A percentile compares a stretch with the other conserved stretches of the same genome.
These are phyloP conservation scores for Herpetomonas tarakana DNA, from an alignment of 208 protist species.

Conservation along the genomic window DNA sequence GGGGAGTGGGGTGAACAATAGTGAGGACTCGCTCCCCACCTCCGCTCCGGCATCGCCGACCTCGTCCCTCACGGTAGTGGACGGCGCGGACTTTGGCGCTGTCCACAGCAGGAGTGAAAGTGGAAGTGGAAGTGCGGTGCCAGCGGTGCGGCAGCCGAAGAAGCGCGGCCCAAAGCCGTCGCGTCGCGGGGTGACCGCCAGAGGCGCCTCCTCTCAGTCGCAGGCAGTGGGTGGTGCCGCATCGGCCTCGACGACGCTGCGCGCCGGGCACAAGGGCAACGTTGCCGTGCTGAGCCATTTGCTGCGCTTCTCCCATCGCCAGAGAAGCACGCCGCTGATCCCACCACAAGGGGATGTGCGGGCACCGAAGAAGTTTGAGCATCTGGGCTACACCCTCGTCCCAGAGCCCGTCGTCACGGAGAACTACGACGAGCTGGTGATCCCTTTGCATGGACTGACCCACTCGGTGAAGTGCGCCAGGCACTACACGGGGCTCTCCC, in stretches of 20 bases:
- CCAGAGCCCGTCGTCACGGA: slow-evolving; percentile 74
- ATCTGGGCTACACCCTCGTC: slow-evolving; percentile 73
- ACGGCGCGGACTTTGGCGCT: too few species aligned
- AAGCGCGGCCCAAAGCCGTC: slow-evolving; percentile 5
- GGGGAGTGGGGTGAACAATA: too few species aligned
- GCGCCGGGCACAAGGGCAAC: slow-evolving; percentile 30
- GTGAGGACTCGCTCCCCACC: too few species aligned
- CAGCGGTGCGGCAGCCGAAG: too few species aligned
- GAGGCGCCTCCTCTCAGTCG: slow-evolving; percentile 2
- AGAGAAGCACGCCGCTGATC: slow-evolving; percentile 32
- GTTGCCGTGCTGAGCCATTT: slow-evolving; percentile 66
- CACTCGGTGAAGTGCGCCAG: neutral
- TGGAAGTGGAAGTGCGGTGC: too few species aligned
- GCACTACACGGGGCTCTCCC: neutral
- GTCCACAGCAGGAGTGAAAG: too few species aligned
- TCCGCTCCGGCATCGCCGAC: too few species aligned
- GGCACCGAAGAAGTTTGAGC: slow-evolving; percentile 26
- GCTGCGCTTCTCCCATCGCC: slow-evolving; percentile 79
- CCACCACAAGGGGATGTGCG: slow-evolving; percentile 43
- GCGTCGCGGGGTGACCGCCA: slow-evolving; percentile 3
- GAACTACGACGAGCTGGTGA: slow-evolving; percentile 79
- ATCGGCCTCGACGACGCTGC: neutral
- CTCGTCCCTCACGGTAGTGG: too few species aligned
- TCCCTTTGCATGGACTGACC: slow-evolving; percentile 26
- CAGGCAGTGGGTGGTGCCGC: slow-evolving; percentile 1